Base-by-base conservation (phyloP, 345 rosid species). In the Turnera subulata region DNA sequence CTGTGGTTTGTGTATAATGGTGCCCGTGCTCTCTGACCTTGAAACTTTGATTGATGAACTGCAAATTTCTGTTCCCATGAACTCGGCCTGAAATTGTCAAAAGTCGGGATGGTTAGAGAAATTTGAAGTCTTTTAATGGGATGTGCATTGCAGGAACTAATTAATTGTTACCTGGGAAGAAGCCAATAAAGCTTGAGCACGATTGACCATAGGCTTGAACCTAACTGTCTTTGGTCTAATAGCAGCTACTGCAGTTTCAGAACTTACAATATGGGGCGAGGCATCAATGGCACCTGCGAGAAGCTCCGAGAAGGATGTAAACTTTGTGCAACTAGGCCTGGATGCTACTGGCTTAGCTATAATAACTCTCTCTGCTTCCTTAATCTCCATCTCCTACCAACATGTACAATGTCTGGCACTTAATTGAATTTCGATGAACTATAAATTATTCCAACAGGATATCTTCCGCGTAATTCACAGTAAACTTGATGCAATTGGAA, bases 311-410 rank as follows among this genome's bases (percentile, higher is more conserved):
- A 86, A 89, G 20, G 91, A 73, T 59, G 73, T 74, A 44, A 93
- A 78, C 35, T 68, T 71, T 26, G 85, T 78, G 68, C 77, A 64
- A 62, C 76, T 75, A 58, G 99, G 97, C 76, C 85, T 86, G 39
- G 96, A 84, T 46, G 99, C 89, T 58, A 93, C 85, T 49, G 99
- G 99, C 75, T 87, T 89, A 2, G 83, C 80, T 67, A 89, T 65
- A 25, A 79, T 79, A 22, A 75, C 75, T 70, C 85, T 85, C 38
- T 82, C 85, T 24, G 75, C 70, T 64, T 86, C 96, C 55, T 79
- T 82, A 44, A 76, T 73, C 66, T 93, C 96, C 96, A 85, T 89
- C 66, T 59, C 5, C 16, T 51, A 33, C 22, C 46, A 22, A 39
- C n/a, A n/a, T n/a, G n/a, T 29, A 29, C 35, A 29, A 29, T 8